phyloP scores from a whole-genome alignment of 2,329 filamentous ascomycete genomes.

The Teratosphaeria destructans region DNA sequence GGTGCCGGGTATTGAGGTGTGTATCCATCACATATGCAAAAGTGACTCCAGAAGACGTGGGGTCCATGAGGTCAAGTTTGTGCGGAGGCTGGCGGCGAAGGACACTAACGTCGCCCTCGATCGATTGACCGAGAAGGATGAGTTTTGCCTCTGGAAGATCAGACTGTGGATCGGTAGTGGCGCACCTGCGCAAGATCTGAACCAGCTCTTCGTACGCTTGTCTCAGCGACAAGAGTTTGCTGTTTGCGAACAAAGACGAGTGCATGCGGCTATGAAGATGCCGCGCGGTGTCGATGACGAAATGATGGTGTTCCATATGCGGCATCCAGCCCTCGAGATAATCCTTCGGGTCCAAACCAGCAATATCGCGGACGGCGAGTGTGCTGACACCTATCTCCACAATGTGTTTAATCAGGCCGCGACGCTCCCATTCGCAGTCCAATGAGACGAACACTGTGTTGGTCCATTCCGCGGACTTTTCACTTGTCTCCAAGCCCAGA shows the following conservation, averaged over 20 bases:
- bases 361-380: conserved; percentile 55
- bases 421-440: conserved; percentile 72
- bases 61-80: conserved; percentile 22
- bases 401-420: conserved; percentile 46
- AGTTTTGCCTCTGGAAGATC: background rate
- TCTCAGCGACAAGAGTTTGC: conserved; percentile 1
- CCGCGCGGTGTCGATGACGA: conserved; percentile 4
- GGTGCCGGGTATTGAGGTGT: background rate
- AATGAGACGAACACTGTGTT: conserved; percentile 55
- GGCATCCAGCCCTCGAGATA: conserved; percentile 54
- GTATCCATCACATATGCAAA: conserved; percentile 47
- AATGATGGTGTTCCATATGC: conserved; percentile 40
- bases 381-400: conserved; percentile 76
- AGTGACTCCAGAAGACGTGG: conserved; percentile 10
- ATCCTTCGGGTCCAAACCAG: conserved; percentile 46
- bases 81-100: conserved; percentile 39
- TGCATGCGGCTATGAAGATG: conserved; percentile 1
- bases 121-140: conserved; percentile 61
- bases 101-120: conserved; percentile 54
- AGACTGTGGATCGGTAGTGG: background rate
- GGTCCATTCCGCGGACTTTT: background rate
- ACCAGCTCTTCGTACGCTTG: conserved; percentile 1
- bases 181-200: background rate
- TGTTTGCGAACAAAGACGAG: conserved; percentile 6
- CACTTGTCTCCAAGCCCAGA: background rate